Evolutionary conservation across 2,329 filamentous ascomycete species (phyloP), one percentile per base, ranked within the genome.

Genomic region (Clonostachys sp.): DNA sequence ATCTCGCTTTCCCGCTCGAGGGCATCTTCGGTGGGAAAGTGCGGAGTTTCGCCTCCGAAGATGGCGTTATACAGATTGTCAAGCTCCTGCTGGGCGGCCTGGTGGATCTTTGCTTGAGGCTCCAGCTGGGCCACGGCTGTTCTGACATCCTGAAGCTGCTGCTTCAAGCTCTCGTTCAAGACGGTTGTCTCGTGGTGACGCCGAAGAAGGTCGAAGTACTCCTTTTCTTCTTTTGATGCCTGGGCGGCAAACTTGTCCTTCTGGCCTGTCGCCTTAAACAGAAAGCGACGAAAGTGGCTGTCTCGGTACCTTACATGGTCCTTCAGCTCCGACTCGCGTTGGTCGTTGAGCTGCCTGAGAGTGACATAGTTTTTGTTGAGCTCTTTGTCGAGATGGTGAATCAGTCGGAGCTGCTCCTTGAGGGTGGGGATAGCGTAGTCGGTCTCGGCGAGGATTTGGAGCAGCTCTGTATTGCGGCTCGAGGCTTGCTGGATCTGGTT

Each of bases 291-390:
- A 55, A 80, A 63, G 42, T 73, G 70, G 41, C 71, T 75, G 61
- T 80, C 72, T 46, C 74, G 72, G 56, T 79, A 77, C 46, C 68
- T 72, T 46, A 75, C 65, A 50, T 81, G 76, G 13, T 78, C 74
- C 42, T 71, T 70, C 38, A 73, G 67, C 55, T 80, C 75, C 46
- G 71, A 67, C 18, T 65, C 61, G 9, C 74, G 72, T 44, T 66
- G 63, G 3, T 48, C 45, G 20, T 73, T 67, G 7, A 78, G 61
- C 4, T 57, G 51, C 5, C 54, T 49, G n/a, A 79, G 61, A 38
- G 63, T 62, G 41, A 63, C 60, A 47, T 70, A 59, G 1, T 67
- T 64, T 2, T 55, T 51, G 0, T 47, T 42, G 34, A 75, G 62
- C 46, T 77, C 65, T 9, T 52, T 53, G 24, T 74, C 60, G 7